phyloP scores from a whole-genome alignment of 306 rosid genomes.

The Clitoria ternatea region DNA sequence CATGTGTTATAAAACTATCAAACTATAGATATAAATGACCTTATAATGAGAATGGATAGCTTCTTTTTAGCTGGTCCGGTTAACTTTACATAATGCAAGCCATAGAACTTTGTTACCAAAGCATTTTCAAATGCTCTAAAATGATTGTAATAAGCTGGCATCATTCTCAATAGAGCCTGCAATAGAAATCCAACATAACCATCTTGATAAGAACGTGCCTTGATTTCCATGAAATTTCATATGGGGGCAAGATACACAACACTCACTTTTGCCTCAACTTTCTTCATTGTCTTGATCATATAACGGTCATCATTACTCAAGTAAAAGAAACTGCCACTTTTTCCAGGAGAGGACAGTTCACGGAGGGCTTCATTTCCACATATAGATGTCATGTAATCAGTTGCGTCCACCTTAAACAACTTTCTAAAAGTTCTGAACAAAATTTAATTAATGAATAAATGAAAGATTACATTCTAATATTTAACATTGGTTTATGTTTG shows the following conservation, averaged over 20 bases:
- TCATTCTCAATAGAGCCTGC: constrained; percentile 83
- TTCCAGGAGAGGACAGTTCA: constrained; percentile 79
- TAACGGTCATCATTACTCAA: constrained; percentile 90
- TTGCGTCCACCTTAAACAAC: constrained; percentile 83
- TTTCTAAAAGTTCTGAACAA: constrained; percentile 68
- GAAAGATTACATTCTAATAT: too few species aligned
- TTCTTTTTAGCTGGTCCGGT: constrained; percentile 73
- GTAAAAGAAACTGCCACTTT: constrained; percentile 90
- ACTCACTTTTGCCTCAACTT: constrained; percentile 84
- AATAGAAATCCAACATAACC: not conserved
- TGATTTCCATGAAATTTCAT: not conserved
- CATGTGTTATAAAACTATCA: too few species aligned
- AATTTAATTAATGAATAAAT: not conserved
- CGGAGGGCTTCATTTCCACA: constrained; percentile 87
- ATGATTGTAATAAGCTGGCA: constrained; percentile 86
- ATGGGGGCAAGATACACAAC: not conserved
- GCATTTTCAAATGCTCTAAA: constrained; percentile 81
- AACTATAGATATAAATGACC: too few species aligned
- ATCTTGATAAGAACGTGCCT: not conserved
- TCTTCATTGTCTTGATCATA: constrained; percentile 92
- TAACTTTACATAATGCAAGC: constrained; percentile 83
- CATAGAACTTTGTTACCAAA: constrained; percentile 77
- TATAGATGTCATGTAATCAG: constrained; percentile 77
- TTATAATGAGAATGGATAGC: constrained; percentile 37
- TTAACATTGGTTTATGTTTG: not conserved